Evolutionary conservation across 2,329 filamentous ascomycete species (phyloP), one percentile per base, ranked within the genome.

Genomic region (Pseudopyrenochaeta lycopersici): DNA sequence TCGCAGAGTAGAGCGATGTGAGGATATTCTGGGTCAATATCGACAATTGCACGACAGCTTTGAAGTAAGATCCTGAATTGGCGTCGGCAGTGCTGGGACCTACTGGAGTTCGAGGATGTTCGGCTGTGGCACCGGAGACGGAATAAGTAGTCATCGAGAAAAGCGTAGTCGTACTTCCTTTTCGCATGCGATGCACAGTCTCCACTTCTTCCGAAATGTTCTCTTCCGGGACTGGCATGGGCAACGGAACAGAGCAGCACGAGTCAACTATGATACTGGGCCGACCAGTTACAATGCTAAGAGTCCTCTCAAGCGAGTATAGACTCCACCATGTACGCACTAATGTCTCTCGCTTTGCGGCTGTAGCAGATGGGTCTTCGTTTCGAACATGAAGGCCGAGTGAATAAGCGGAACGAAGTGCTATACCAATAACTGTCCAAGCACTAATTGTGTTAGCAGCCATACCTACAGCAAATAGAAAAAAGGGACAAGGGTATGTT

Each of bases 241-340:
- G 77, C 17, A 74, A 38, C 4, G 74, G 75, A 1, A 72, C 65
- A 6, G 72, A 77, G 47, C 72, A 76, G 46, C 61, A 67, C 10
- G 63, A 63, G 43, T 76, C 72, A 7, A 73, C 66, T 15, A 78
- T 67, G 7, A 70, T 68, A 35, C 72, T 75, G 14, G 77, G 74
- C n/a, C 77, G 73, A 1, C 77, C 77, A 3, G 74, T 77, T 10
- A 78, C 68, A 17, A 74, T 60, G 36, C 70, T 70, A 7, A 79
- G 67, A 4, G 74, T 68, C n/a, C 71, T 69, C 51, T 79, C 77
- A 15, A 77, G 59, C 7, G 68, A 72, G 52, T 74, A 77, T 11
- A 79, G 50, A 40, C 75, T 75, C 74, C 77, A 78, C 77, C 77
- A 80, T 12, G 75, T 68, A 18, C 72, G 71, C 3, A 75, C 66